Percentiles rank a stretch among this genome's conserved stretches.
Conservation (phyloP, 1,284 basidiomycete species). For the Polyporus tsugae region DNA sequence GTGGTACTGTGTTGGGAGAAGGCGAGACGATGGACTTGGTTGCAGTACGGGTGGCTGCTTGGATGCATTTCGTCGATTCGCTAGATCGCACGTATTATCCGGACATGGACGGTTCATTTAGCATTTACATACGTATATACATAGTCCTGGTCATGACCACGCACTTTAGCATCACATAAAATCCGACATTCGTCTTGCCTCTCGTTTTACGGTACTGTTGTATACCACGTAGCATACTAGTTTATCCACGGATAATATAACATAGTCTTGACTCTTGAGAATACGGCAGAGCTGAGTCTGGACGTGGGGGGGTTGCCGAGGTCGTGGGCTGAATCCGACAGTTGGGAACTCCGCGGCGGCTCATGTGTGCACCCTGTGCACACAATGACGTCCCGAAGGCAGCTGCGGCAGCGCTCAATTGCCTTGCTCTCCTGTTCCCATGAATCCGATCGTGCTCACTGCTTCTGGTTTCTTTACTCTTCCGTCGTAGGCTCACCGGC, state of each 20-base stretch:
- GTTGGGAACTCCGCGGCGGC: constrained; percentile 1
- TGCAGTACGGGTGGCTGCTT: background rate
- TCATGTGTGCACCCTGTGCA: background rate
- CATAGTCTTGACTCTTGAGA: background rate
- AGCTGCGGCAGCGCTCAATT: background rate
- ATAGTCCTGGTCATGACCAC: background rate
- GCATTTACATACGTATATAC: background rate
- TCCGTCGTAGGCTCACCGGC: background rate
- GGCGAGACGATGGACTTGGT: background rate
- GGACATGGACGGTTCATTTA: constrained; percentile 5
- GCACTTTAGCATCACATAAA: constrained; percentile 6
- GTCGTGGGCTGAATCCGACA: background rate
- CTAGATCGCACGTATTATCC: constrained; percentile 1
- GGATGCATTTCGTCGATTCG: background rate
- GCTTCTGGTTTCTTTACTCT: background rate
- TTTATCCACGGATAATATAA: background rate
- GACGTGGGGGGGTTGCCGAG: background rate
- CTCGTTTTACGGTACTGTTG: constrained; percentile 29
- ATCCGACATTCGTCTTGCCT: constrained; percentile 5
- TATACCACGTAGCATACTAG: constrained; percentile 32
- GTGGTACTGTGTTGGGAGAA: background rate
- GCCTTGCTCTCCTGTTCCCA: background rate
- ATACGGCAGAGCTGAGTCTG: background rate
- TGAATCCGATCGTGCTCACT: background rate
- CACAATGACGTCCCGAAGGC: constrained; percentile 11